phyloP scores from a whole-genome alignment of 805 yeast species.

The Wickerhamomyces mucosus region DNA sequence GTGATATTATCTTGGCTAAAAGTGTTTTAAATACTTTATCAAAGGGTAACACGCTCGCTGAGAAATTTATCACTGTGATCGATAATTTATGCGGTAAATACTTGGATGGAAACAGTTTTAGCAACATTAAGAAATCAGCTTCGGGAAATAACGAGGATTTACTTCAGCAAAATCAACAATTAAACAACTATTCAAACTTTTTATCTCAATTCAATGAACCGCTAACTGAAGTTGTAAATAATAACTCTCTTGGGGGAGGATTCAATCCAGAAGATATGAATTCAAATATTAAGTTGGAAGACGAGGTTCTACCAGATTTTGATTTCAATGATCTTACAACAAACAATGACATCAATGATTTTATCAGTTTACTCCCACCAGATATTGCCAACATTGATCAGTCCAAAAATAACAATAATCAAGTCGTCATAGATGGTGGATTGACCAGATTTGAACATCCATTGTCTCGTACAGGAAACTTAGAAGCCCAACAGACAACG shows the following conservation, averaged over 20 bases:
- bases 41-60: conserved; percentile 35
- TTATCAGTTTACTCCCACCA: conserved; percentile 16
- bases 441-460: too few relatives aligned
- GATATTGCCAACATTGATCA: conserved; percentile 17
- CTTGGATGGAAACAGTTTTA: conserved; percentile 12
- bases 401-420: too few relatives aligned
- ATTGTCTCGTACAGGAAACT: too few relatives aligned
- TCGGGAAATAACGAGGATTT: neutral
- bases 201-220: too few relatives aligned
- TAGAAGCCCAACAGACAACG: too few relatives aligned
- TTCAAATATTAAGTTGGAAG: conserved; percentile 2
- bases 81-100: conserved; percentile 30
- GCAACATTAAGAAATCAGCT: conserved; percentile 2
- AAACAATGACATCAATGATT: conserved; percentile 12
- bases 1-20: conserved; percentile 34
- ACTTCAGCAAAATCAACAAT: neutral
- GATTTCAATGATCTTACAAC: conserved; percentile 18
- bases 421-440: too few relatives aligned
- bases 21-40: conserved; percentile 27
- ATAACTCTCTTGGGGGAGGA: too few relatives aligned
- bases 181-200: neutral
- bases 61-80: conserved; percentile 34
- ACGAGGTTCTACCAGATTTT: conserved; percentile 15
- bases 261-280: too few relatives aligned
- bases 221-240: too few relatives aligned